These are phyloP conservation scores for Sarocladiaceae sp. DNA, from an alignment of 2,329 filamentous ascomycete genomes.

Conservation along the genomic window DNA sequence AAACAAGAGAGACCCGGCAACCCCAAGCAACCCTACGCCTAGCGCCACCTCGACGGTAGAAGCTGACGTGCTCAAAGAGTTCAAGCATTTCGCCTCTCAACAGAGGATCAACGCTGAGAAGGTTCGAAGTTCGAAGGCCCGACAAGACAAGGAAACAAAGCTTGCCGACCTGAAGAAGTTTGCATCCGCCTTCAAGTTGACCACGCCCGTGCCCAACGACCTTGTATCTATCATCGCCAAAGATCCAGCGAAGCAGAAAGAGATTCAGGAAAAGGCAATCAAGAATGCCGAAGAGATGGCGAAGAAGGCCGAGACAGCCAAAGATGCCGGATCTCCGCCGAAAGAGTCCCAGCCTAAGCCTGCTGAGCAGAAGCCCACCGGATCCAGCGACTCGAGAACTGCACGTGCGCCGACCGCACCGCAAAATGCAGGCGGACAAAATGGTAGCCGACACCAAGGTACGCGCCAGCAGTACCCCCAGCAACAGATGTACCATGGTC, in stretches of 20 bases:
- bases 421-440: conserved; percentile 19
- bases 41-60: conserved; percentile 57
- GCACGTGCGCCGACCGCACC: conserved; percentile 28
- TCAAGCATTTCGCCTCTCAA: conserved; percentile 56
- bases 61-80: conserved; percentile 54
- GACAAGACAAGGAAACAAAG: conserved; percentile 82
- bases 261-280: conserved; percentile 84
- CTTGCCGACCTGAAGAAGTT: conserved; percentile 94
- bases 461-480: conserved; percentile 43
- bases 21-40: conserved; percentile 31
- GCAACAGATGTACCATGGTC: conserved; percentile 29
- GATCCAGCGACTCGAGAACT: conserved; percentile 17
- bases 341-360: conserved; percentile 22
- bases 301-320: conserved; percentile 36
- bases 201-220: conserved; percentile 85
- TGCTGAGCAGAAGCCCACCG: conserved; percentile 17
- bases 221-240: conserved; percentile 93
- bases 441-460: conserved; percentile 36
- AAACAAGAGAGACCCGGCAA: conserved; percentile 16
- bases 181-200: conserved; percentile 86
- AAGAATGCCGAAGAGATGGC: conserved; percentile 62
- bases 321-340: conserved; percentile 24
- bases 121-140: conserved; percentile 49
- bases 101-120: conserved; percentile 52
- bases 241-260: conserved; percentile 87